Conservation (phyloP, 73 alveolate genomes). For the Breviolum minutum region DNA sequence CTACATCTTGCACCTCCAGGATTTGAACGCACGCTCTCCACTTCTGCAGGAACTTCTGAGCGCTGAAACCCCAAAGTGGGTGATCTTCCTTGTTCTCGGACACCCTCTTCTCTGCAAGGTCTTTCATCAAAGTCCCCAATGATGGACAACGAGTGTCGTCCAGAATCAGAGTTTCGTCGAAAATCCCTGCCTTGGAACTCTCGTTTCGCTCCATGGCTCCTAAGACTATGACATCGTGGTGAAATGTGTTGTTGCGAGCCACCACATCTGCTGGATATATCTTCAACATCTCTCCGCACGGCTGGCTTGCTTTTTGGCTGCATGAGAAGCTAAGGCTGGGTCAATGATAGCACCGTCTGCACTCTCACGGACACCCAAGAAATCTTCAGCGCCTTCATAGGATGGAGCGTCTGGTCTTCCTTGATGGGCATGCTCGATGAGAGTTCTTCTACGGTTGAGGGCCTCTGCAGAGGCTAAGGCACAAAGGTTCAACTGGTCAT, state of each 20-base stretch:
- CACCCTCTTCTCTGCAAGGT: not conserved
- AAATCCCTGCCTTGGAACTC: not conserved
- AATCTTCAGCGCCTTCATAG: slow-evolving; percentile 13
- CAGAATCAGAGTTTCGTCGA: slow-evolving; percentile 13
- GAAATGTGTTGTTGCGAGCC: not conserved
- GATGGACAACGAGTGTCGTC: not conserved
- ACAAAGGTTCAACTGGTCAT: slow-evolving; percentile 20
- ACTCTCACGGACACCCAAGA: not conserved
- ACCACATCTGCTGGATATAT: not conserved
- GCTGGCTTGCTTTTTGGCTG: not conserved
- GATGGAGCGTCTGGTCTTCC: slow-evolving; percentile 22
- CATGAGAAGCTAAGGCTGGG: not conserved
- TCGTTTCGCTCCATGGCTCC: not conserved
- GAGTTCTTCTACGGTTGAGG: not conserved
- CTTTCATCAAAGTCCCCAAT: not conserved
- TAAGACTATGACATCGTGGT: not conserved
- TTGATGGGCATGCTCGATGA: slow-evolving; percentile 28
- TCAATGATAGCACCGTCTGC: not conserved
- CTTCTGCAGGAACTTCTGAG: not conserved
- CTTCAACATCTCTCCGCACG: not conserved
- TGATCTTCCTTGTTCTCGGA: not conserved
- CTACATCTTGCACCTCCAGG: not conserved
- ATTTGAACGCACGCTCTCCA: not conserved
- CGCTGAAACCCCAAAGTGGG: not conserved
- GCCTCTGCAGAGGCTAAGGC: slow-evolving; percentile 16